phyloP scores from a whole-genome alignment of 352 stramenopile genomes.

The Phytophthora pseudosyringae region DNA sequence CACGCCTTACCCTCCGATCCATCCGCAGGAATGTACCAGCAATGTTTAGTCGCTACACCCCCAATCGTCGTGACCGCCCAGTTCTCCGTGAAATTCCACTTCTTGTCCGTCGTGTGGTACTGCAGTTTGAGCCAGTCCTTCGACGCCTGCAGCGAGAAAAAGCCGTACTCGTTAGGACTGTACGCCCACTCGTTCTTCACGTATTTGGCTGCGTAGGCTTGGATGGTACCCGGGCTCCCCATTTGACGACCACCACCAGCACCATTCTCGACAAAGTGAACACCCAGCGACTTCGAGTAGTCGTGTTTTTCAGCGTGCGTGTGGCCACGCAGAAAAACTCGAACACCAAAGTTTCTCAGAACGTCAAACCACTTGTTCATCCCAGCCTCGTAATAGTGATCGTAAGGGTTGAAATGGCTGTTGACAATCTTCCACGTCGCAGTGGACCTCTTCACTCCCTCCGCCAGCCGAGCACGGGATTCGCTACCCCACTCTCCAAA shows the following conservation, averaged over 20 bases:
- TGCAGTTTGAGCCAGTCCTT: constrained; percentile 61
- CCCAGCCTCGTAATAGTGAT: constrained; percentile 18
- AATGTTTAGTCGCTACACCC: constrained; percentile 15
- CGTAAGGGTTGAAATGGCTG: constrained; percentile 27
- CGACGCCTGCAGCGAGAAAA: constrained; percentile 50
- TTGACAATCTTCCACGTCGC: constrained; percentile 38
- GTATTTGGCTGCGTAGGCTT: constrained; percentile 40
- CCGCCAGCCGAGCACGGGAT: constrained; percentile 6
- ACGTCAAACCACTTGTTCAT: constrained; percentile 24
- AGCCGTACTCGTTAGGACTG: constrained; percentile 19
- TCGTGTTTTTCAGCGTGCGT: constrained; percentile 54
- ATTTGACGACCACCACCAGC: constrained; percentile 67
- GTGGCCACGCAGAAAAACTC: constrained; percentile 48
- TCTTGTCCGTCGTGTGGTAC: constrained; percentile 14
- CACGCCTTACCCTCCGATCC: neutral
- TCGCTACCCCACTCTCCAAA: constrained; percentile 17
- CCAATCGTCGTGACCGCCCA: constrained; percentile 1
- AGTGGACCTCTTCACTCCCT: constrained; percentile 14
- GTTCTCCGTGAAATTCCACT: constrained; percentile 4
- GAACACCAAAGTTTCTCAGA: constrained; percentile 33
- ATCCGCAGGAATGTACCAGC: constrained; percentile 20
- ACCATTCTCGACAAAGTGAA: constrained; percentile 76
- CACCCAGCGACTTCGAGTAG: constrained; percentile 41
- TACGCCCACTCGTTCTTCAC: constrained; percentile 61
- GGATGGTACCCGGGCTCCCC: constrained; percentile 55